These are phyloP conservation scores for Dipteronia dyeriana DNA, from an alignment of 345 rosid genomes.

Conservation along the genomic window DNA sequence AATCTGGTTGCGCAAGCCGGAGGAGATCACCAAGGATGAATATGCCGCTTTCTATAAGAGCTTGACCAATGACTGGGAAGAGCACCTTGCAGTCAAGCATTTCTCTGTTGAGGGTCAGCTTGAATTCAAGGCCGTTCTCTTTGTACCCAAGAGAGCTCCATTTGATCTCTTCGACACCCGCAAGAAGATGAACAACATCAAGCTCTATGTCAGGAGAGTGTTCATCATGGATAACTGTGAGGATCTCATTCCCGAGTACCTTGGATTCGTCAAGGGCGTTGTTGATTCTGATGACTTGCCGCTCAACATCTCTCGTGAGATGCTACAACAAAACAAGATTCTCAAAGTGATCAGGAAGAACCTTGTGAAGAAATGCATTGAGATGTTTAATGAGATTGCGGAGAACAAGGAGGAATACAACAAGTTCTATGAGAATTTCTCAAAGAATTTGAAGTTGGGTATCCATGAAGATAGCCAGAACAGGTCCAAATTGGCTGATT, in stretches of 20 bases:
- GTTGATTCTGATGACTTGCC: constrained; percentile 94
- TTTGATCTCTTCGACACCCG: constrained; percentile 84
- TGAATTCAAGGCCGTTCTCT: constrained; percentile 81
- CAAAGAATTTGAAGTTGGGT: constrained; percentile 84
- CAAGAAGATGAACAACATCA: constrained; percentile 87
- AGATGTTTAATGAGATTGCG: constrained; percentile 86
- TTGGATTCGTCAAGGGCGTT: constrained; percentile 81
- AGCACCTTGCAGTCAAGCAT: constrained; percentile 81
- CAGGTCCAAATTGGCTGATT: constrained; percentile 73
- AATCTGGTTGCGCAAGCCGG: constrained; percentile 89
- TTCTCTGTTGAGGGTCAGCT: constrained; percentile 96
- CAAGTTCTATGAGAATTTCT: constrained; percentile 83
- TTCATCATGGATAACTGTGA: constrained; percentile 97
- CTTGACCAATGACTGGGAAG: constrained; percentile 89
- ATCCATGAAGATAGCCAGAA: constrained; percentile 89
- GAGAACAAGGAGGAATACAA: constrained; percentile 88
- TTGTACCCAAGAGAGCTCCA: constrained; percentile 82
- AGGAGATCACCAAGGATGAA: constrained; percentile 85
- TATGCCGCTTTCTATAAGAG: constrained; percentile 90
- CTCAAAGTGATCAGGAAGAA: constrained; percentile 91
- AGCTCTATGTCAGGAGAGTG: constrained; percentile 81
- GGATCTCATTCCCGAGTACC: constrained; percentile 80
- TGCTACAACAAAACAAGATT: constrained; percentile 91
- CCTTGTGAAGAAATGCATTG: constrained; percentile 85
- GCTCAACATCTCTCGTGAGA: constrained; percentile 91